Evolutionary conservation across 441 rosid genomes (phyloP), one percentile per base, ranked within the genome.

Genomic region (Omphalea diandra): DNA sequence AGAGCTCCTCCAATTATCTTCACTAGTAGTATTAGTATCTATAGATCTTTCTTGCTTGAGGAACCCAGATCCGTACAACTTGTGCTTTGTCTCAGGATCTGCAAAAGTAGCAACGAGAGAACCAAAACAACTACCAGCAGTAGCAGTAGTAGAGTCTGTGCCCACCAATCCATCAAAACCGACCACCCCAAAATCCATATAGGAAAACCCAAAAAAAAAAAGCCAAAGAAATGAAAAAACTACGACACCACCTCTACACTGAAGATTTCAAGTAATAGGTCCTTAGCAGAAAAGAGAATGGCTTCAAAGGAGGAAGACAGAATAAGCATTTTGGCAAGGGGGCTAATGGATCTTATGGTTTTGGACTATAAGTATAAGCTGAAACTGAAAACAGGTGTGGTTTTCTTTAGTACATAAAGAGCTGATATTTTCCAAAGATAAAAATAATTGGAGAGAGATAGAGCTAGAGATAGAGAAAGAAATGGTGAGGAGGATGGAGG

Each of bases 41-140:
- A 54, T 68, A 40, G 88, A 68, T 75, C 85, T 83, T 67, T 80
- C 88, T 60, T 82, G 93, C 83, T 78, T 88, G 76, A 84, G 79
- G 26, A 81, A 81, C 73, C 88, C 90, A 69, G 88, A 86, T 82
- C 86, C 87, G 80, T 79, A 83, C 83, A 71, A 70, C 73, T 77
- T 84, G 41, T 73, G 81, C 71, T 81, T 85, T 52, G 81, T 65
- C 57, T 76, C 84, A 78, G 84, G 79, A 86, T 84, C 86, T 58
- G 86, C 79, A n/a, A n/a, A n/a, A n/a, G n/a, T n/a, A 77, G 59
- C 36, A 24, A 74, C 75, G 47, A 75, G 63, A 70, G 79, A 68
- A 74, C 66, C 71, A 49, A 77, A 74, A 70, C 81, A 77, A 38
- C 70, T n/a, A 41, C 74, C 67, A 36, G 32, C 58, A 46, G n/a